Evolutionary conservation across 306 rosid genomes (phyloP).

Genomic region (Begonia masoniana): DNA sequence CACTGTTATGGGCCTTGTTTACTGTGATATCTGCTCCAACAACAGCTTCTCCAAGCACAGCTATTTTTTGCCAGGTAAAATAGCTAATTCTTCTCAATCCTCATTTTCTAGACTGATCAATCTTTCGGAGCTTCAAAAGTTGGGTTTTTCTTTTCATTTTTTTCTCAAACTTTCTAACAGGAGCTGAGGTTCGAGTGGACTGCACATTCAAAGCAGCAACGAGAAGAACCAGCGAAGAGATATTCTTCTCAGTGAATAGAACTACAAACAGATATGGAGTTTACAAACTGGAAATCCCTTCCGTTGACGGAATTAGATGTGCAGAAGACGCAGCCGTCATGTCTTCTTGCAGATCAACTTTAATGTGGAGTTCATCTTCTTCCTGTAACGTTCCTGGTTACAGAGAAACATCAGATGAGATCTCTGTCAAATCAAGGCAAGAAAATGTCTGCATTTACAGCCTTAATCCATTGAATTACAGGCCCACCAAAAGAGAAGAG

Average conservation of each 20-base stretch:
- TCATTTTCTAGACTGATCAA: neutral
- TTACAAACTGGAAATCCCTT: slow-evolving; percentile 76
- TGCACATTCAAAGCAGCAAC: slow-evolving; percentile 71
- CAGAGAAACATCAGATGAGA: slow-evolving; percentile 62
- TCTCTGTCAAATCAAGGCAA: slow-evolving; percentile 54
- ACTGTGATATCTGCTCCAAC: slow-evolving; percentile 89
- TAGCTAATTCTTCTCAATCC: neutral
- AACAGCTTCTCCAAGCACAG: slow-evolving; percentile 78
- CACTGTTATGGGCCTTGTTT: slow-evolving; percentile 91
- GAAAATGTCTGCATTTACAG: slow-evolving; percentile 84
- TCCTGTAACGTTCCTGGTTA: slow-evolving; percentile 85
- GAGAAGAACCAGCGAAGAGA: slow-evolving; percentile 51
- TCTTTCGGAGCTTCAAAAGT: no score
- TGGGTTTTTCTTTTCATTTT: neutral
- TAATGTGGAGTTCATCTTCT: slow-evolving; percentile 52
- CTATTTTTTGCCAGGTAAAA: slow-evolving; percentile 66
- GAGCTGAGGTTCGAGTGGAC: slow-evolving; percentile 71
- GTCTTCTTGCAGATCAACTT: slow-evolving; percentile 64
- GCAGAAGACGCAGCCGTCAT: slow-evolving; percentile 72
- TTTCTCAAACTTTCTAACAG: slow-evolving; percentile 16
- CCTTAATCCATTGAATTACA: slow-evolving; percentile 63
- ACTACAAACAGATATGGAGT: slow-evolving; percentile 70
- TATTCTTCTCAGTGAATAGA: slow-evolving; percentile 73
- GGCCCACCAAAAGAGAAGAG: slow-evolving; percentile 53
- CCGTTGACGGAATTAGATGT: slow-evolving; percentile 84